A percentile compares a stretch with the other conserved stretches of the same genome.
Evolutionary conservation across 306 rosid species (phyloP).

Genomic region (Morella rubra): DNA sequence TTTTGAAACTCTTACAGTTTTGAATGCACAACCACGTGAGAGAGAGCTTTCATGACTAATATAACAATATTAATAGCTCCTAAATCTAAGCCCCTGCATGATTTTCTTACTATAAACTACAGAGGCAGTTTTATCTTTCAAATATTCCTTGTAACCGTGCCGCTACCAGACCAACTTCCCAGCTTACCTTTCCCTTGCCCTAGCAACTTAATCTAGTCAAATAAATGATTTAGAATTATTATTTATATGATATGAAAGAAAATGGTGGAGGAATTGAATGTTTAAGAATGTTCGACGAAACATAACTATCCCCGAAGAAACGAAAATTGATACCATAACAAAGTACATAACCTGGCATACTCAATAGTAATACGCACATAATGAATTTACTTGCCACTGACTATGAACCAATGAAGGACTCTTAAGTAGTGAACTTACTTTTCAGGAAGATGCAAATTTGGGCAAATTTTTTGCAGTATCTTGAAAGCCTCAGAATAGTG

Average conservation of each 20-base stretch:
- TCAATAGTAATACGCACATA: too few relatives aligned
- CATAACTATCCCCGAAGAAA: too few relatives aligned
- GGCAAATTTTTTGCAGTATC: conserved; percentile 50
- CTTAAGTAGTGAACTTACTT: conserved; percentile 36
- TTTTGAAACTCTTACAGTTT: too few relatives aligned
- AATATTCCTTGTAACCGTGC: neutral
- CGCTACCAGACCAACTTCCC: neutral
- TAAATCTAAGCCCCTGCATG: neutral
- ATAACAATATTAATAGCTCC: neutral
- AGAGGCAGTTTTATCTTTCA: too few relatives aligned
- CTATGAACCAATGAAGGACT: too few relatives aligned
- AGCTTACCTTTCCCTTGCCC: neutral
- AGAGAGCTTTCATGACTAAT: neutral
- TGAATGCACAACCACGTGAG: neutral
- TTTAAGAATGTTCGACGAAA: too few relatives aligned
- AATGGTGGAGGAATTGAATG: too few relatives aligned
- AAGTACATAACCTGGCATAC: too few relatives aligned
- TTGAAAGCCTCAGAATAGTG: conserved; percentile 51
- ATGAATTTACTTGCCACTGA: too few relatives aligned
- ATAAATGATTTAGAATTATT: too few relatives aligned
- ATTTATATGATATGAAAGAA: too few relatives aligned
- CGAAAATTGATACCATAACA: too few relatives aligned
- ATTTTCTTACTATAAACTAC: neutral
- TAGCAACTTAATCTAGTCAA: neutral
- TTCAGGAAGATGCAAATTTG: conserved; percentile 51